Base-by-base conservation (phyloP, 148 eudicot genomes). In the Limonium bicolor region DNA sequence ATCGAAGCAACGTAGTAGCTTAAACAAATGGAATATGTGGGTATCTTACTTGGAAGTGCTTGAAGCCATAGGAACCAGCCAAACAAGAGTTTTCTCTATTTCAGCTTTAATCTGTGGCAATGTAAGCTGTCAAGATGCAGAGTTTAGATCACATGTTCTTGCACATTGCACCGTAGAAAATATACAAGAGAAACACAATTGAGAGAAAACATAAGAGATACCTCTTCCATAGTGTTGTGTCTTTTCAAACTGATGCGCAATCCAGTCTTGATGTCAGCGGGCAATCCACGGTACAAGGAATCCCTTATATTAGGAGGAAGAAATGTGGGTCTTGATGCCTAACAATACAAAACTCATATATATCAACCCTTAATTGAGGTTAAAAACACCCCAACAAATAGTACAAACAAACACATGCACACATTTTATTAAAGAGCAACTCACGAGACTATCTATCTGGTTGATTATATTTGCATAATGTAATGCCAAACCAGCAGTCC, bases 51-150 rank as follows among this genome's bases (percentile, higher is more conserved):
- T 77, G 49, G 78, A 60, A 33, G 97, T 88, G 56, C 72, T 82
- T 33, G 80, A 43, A 25, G 97, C 95, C 68, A 88, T 65, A n/a
- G 97, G 94, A 53, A 86, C 80, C 37, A 88, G 97, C 97, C 97
- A 88, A 46, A 83, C 69, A 14, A 88, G 79, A 53, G 76, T 77
- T 43, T 60, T 77, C 49, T 88, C 97, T 92, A 88, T 88, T 62
- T 88, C 84, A 20, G 81, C 92, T 74, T 80, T 88, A 27, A 80
- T 77, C 66, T 77, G 77, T 60, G 92, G 65, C 48, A 80, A 62
- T 21, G 87, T 66, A 28, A 70, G 72, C 97, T 88, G 84, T 10
- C 10, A 3, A 48, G 51, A n/a, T n/a, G n/a, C n/a, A n/a, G n/a
- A n/a, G n/a, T n/a, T n/a, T n/a, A n/a, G n/a, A n/a, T n/a, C n/a